Evolutionary conservation across 2,329 filamentous ascomycete species (phyloP).

Genomic region (Alternaria triticimaculans): DNA sequence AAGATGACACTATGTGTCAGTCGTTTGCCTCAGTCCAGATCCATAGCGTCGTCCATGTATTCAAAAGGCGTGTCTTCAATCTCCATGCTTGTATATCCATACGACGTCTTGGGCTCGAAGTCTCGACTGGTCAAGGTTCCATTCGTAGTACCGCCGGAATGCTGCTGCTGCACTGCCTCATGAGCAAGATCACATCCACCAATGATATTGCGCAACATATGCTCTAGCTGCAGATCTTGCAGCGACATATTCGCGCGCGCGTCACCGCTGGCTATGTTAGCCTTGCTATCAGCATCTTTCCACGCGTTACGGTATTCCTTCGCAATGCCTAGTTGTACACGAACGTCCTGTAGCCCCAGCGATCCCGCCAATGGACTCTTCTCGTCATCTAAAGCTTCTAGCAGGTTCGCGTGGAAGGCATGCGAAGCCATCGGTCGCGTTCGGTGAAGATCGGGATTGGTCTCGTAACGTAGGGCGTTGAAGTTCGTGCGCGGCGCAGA

Average conservation of each 20-base stretch:
- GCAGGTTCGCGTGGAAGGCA: slow-evolving; percentile 73
- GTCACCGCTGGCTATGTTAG: slow-evolving; percentile 18
- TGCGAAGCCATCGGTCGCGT: slow-evolving; percentile 50
- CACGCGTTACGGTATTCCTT: slow-evolving; percentile 75
- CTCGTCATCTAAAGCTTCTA: slow-evolving; percentile 65
- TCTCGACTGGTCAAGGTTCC: slow-evolving; percentile 25
- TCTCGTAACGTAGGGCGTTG: slow-evolving; percentile 42
- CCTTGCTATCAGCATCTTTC: slow-evolving; percentile 68
- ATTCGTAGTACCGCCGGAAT: slow-evolving; percentile 6
- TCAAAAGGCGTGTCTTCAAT: slow-evolving; percentile 37
- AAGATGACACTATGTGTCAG: not conserved
- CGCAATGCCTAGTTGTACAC: slow-evolving; percentile 66
- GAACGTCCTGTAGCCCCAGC: slow-evolving; percentile 63
- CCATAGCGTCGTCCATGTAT: slow-evolving; percentile 47
- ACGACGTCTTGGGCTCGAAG: slow-evolving; percentile 22
- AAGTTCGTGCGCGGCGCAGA: slow-evolving; percentile 26
- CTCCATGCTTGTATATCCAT: slow-evolving; percentile 14
- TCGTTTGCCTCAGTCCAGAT: slow-evolving; percentile 34
- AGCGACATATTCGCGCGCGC: slow-evolving; percentile 52
- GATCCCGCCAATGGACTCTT: slow-evolving; percentile 63
- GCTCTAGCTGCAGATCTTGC: slow-evolving; percentile 66
- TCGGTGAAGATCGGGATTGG: slow-evolving; percentile 33
- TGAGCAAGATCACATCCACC: slow-evolving; percentile 66
- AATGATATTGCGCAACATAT: slow-evolving; percentile 65
- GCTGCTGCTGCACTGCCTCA: slow-evolving; percentile 39